Percentiles rank a stretch among this genome's conserved stretches.
Conservation (phyloP, 2,329 filamentous ascomycete species). For the Penicillium vulpinum region DNA sequence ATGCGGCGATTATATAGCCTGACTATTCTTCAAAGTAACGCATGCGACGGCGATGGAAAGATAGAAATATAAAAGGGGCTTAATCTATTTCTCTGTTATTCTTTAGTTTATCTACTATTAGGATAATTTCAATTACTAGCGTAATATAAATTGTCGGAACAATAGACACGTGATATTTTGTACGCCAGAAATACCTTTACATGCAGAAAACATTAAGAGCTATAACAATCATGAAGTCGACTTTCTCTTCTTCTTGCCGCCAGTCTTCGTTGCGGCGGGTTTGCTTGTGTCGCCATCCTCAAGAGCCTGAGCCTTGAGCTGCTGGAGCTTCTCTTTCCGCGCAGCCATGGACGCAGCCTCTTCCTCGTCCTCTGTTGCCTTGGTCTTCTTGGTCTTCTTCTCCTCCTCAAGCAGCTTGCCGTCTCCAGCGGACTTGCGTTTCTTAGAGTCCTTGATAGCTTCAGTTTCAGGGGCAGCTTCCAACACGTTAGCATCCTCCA, state of each 20-base stretch:
- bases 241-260: conserved; percentile 44
- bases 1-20: conserved; percentile 24
- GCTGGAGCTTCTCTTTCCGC: conserved; percentile 52
- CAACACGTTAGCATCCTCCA: conserved; percentile 72
- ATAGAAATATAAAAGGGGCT: no score
- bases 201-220: conserved; percentile 34
- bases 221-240: conserved; percentile 36
- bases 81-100: not conserved
- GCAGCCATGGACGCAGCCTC: conserved; percentile 36
- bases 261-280: conserved; percentile 20
- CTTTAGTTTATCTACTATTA: not conserved
- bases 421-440: conserved; percentile 44
- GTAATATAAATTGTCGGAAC: conserved; percentile 11
- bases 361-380: conserved; percentile 40
- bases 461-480: conserved; percentile 44
- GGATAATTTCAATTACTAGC: not conserved
- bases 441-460: conserved; percentile 56
- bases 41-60: not conserved
- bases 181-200: conserved; percentile 36
- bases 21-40: conserved; percentile 5
- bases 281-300: conserved; percentile 41
- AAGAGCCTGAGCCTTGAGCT: conserved; percentile 51
- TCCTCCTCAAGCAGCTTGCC: conserved; percentile 33
- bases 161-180: conserved; percentile 35
- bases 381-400: conserved; percentile 45